phyloP scores from a whole-genome alignment of 306 rosid genomes.

The Begonia loranthoides region DNA sequence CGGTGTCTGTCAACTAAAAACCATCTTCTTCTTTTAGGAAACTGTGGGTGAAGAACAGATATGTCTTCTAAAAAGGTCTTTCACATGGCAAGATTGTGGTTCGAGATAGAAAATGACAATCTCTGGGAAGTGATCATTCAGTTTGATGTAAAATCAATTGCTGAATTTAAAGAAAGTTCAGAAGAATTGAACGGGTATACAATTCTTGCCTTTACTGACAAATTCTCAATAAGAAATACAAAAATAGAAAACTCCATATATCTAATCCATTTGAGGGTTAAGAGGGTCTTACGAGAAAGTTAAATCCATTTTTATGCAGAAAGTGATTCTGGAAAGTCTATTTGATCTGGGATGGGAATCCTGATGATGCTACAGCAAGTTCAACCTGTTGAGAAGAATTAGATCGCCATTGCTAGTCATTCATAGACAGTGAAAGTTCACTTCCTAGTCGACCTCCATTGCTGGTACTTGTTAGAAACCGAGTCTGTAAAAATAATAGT shows the following conservation, averaged over 20 bases:
- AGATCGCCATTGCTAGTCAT: constrained; percentile 34
- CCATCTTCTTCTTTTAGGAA: no score
- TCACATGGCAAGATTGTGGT: no score
- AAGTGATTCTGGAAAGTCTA: constrained; percentile 25
- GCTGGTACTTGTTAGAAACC: constrained; percentile 29
- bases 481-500: constrained; percentile 6
- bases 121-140: no score
- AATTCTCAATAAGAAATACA: no score
- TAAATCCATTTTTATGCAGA: constrained; percentile 63
- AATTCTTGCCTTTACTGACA: neutral
- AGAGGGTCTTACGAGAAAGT: constrained; percentile 41
- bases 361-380: constrained; percentile 99
- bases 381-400: constrained; percentile 39
- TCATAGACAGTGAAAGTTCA: constrained; percentile 44
- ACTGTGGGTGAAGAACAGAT: no score
- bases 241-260: constrained; percentile 8
- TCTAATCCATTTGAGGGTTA: constrained; percentile 5
- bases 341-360: constrained; percentile 45
- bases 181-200: neutral
- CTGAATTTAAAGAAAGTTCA: no score
- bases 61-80: no score
- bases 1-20: no score
- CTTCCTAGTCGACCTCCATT: constrained; percentile 44
- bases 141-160: no score
- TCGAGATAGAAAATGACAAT: no score